Conservation (phyloP, 2,329 filamentous ascomycete species). For the Talaromyces amestolkiae region DNA sequence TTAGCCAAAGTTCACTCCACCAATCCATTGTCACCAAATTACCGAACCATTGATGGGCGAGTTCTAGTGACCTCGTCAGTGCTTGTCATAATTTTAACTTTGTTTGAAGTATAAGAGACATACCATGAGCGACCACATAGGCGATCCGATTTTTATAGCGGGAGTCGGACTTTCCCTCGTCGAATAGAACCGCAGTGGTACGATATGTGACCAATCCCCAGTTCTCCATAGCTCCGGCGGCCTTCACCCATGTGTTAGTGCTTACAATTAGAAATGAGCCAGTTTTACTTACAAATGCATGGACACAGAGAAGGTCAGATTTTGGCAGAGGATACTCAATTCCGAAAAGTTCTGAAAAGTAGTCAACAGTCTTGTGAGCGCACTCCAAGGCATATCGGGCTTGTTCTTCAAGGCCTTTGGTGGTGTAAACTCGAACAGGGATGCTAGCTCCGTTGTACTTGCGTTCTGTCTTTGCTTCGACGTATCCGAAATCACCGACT, state of each 20-base stretch:
- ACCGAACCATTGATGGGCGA: slow-evolving; percentile 95
- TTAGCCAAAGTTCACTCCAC: slow-evolving; percentile 92
- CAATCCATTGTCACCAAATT: slow-evolving; percentile 96
- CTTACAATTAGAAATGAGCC: slow-evolving; percentile 24
- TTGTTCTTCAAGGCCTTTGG: slow-evolving; percentile 88
- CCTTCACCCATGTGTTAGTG: slow-evolving; percentile 41
- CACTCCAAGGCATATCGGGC: slow-evolving; percentile 86
- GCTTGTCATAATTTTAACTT: not conserved
- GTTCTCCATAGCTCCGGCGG: slow-evolving; percentile 81
- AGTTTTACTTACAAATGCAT: slow-evolving; percentile 73
- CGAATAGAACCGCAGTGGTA: slow-evolving; percentile 93
- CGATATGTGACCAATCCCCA: slow-evolving; percentile 96
- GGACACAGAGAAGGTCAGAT: slow-evolving; percentile 83
- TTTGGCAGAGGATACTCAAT: slow-evolving; percentile 93
- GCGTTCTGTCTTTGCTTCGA: slow-evolving; percentile 85
- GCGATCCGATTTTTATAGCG: slow-evolving; percentile 91
- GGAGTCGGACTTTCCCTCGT: slow-evolving; percentile 85
- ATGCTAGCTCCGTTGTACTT: slow-evolving; percentile 88
- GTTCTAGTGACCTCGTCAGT: slow-evolving; percentile 51
- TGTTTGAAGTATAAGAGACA: not conserved
- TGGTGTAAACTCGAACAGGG: slow-evolving; percentile 94
- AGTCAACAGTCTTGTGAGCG: slow-evolving; percentile 89
- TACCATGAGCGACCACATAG: slow-evolving; percentile 88
- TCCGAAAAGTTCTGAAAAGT: slow-evolving; percentile 89
- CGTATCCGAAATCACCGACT: slow-evolving; percentile 93